A percentile compares a stretch with the other conserved stretches of the same genome.
These are phyloP conservation scores for Tuber umbilicatum DNA, from an alignment of 495 filamentous ascomycete genomes.

Conservation along the genomic window DNA sequence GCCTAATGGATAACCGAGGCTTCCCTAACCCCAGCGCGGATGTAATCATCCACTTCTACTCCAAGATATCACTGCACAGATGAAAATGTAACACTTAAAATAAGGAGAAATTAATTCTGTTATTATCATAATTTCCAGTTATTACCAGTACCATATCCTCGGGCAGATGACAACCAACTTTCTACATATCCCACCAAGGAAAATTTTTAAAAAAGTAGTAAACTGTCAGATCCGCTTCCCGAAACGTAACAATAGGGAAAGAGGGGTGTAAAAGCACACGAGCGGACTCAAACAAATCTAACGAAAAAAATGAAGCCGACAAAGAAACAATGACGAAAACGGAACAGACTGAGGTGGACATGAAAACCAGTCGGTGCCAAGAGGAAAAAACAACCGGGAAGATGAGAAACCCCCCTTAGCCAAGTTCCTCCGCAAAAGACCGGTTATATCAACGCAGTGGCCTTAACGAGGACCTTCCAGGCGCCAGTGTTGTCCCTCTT, in stretches of 20 bases:
- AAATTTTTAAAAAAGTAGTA: background rate
- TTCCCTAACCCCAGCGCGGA: background rate
- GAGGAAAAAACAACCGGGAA: background rate
- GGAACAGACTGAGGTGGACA: background rate
- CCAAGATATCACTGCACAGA: background rate
- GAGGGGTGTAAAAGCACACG: too few species aligned
- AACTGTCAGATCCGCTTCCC: background rate
- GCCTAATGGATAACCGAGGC: background rate
- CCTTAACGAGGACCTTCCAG: slow-evolving; percentile 25
- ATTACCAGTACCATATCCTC: background rate
- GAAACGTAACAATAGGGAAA: background rate
- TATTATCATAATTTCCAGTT: background rate
- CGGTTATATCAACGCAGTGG: slow-evolving; percentile 17
- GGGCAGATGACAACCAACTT: background rate
- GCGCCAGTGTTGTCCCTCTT: slow-evolving; percentile 5
- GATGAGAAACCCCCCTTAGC: background rate
- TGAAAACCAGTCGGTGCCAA: background rate
- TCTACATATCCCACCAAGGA: background rate
- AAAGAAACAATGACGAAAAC: background rate
- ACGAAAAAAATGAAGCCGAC: background rate
- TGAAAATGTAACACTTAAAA: background rate
- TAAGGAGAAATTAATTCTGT: background rate
- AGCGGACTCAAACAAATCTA: background rate
- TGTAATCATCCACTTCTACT: background rate
- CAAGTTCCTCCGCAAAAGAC: background rate